phyloP scores from a whole-genome alignment of 257 asterid species.

The Plantago elongata region DNA sequence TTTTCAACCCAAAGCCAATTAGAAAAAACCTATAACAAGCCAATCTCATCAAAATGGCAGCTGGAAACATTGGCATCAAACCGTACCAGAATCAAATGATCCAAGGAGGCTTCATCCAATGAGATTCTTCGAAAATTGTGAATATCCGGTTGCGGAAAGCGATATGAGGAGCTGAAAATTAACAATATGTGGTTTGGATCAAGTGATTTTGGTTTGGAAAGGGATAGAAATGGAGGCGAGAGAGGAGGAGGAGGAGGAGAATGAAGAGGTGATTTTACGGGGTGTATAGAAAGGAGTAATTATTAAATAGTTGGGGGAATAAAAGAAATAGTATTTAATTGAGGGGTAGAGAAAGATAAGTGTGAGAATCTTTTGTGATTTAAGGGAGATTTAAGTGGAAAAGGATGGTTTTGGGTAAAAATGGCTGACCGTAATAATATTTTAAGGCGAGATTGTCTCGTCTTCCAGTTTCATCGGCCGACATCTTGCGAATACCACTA shows the following conservation, averaged over 20 bases:
- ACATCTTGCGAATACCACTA: conserved; percentile 63
- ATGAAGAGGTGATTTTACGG: conserved; percentile 24
- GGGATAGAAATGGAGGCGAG: conserved; percentile 23
- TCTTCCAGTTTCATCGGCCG: conserved; percentile 52
- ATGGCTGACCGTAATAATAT: background rate
- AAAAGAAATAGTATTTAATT: conserved; percentile 36
- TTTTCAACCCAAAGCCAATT: too few species aligned
- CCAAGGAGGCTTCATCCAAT: conserved; percentile 59
- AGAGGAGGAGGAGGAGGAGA: conserved; percentile 15
- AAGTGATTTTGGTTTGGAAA: conserved; percentile 20
- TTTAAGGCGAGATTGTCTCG: conserved; percentile 47
- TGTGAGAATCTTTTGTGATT: background rate
- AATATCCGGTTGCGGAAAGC: background rate
- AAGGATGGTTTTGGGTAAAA: conserved; percentile 9
- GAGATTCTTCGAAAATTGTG: conserved; percentile 3
- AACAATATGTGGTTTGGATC: conserved; percentile 32
- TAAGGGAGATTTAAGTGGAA: conserved; percentile 21
- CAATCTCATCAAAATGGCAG: background rate
- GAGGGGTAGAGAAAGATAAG: background rate
- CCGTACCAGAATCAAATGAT: conserved; percentile 43
- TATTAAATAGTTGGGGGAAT: conserved; percentile 21
- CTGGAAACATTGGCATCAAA: conserved; percentile 1
- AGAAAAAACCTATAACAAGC: too few species aligned
- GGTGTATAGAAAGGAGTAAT: too few species aligned
- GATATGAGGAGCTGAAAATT: background rate